Conservation (phyloP, 345 rosid genomes). For the Hibiscus tridactylites region DNA sequence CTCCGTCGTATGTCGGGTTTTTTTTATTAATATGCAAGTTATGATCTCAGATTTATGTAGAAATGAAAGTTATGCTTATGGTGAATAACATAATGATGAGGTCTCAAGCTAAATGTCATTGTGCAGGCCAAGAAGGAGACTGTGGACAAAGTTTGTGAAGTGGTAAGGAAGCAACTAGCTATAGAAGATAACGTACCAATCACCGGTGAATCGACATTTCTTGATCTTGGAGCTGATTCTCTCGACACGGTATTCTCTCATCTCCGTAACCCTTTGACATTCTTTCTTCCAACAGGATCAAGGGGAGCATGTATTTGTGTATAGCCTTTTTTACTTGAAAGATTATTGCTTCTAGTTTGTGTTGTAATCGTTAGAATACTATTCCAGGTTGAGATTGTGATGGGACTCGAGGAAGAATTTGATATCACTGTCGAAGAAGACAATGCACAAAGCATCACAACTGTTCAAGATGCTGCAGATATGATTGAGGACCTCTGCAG, state of each 20-base stretch:
- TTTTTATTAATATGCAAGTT: neutral
- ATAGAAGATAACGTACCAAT: slow-evolving; percentile 24
- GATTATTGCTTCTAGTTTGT: neutral
- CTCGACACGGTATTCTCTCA: slow-evolving; percentile 48
- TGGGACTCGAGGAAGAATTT: neutral
- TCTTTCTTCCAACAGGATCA: neutral
- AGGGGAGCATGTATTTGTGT: neutral
- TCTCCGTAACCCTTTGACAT: neutral
- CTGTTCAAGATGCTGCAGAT: neutral
- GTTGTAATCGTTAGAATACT: neutral
- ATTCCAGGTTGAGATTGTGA: neutral
- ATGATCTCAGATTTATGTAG: neutral
- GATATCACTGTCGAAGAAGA: neutral
- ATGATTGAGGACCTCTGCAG: neutral
- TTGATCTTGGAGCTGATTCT: slow-evolving; percentile 71
- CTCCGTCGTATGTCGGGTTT: neutral
- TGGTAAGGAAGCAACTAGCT: slow-evolving; percentile 63
- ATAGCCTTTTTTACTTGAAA: neutral
- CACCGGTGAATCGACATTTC: slow-evolving; percentile 42
- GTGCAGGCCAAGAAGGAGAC: slow-evolving; percentile 58
- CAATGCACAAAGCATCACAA: neutral
- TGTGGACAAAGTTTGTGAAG: slow-evolving; percentile 43
- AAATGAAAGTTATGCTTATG: neutral
- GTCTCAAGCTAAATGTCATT: neutral
- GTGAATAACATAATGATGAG: neutral